These are phyloP conservation scores for Talaromyces liani DNA, from an alignment of 495 filamentous ascomycete species.

Conservation along the genomic window DNA sequence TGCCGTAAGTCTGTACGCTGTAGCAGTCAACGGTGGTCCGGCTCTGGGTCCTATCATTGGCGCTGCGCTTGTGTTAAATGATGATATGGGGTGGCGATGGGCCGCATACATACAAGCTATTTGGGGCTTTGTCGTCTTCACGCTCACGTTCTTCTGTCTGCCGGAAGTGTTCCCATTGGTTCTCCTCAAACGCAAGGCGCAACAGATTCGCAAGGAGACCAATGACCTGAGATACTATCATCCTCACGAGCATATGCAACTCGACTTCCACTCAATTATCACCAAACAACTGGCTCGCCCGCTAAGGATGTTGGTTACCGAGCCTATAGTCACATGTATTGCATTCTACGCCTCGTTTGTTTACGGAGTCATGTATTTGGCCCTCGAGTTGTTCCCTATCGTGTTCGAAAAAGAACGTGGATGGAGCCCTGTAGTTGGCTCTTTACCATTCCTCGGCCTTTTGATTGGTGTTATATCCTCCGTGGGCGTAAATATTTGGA, in stretches of 20 bases:
- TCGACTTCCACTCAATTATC: constrained; percentile 22
- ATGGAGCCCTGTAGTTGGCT: constrained; percentile 16
- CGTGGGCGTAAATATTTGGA: constrained; percentile 17
- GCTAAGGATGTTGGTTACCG: constrained; percentile 30
- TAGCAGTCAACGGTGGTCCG: constrained; percentile 36
- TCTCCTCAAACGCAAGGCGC: constrained; percentile 25
- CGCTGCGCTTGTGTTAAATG: constrained; percentile 32
- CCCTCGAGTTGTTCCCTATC: constrained; percentile 26
- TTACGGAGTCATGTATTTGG: constrained; percentile 27
- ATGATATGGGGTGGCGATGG: constrained; percentile 36
- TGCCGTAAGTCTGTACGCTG: constrained; percentile 35
- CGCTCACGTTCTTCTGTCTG: constrained; percentile 21
- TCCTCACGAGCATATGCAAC: constrained; percentile 32
- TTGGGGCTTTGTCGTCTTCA: constrained; percentile 18
- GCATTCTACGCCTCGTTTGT: constrained; percentile 30
- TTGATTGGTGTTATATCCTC: constrained; percentile 23
- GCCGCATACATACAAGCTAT: constrained; percentile 31
- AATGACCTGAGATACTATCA: constrained; percentile 29
- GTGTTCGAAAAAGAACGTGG: constrained; percentile 22
- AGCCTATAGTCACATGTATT: constrained; percentile 32
- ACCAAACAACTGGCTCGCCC: constrained; percentile 29
- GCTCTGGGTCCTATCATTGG: constrained; percentile 38
- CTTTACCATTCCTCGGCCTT: constrained; percentile 23
- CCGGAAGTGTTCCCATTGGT: constrained; percentile 27
- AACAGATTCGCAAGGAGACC: constrained; percentile 21